These are phyloP conservation scores for Xylaria sp. DNA, from an alignment of 2,329 filamentous ascomycete genomes.

Conservation along the genomic window DNA sequence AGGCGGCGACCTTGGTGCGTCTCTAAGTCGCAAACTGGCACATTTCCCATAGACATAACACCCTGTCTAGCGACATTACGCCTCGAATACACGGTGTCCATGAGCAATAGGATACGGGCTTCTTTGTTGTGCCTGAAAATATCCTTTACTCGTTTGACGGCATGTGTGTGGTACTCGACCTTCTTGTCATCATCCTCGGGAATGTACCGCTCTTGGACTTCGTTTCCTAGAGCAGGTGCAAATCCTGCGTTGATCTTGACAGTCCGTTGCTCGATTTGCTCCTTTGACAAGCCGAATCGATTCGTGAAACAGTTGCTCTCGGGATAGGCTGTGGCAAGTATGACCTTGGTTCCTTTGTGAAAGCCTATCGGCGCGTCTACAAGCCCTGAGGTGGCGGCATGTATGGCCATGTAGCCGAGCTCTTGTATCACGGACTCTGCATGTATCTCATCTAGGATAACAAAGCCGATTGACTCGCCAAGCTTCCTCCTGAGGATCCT, in stretches of 20 bases:
- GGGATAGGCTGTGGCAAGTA: background rate
- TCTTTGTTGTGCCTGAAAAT: background rate
- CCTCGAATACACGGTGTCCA: background rate
- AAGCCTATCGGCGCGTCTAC: background rate
- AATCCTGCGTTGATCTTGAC: background rate
- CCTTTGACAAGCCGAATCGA: background rate
- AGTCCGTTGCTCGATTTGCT: background rate
- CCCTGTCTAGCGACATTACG: background rate
- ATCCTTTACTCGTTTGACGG: background rate
- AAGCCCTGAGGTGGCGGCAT: background rate
- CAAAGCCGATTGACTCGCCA: background rate
- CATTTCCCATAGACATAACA: fast-evolving
- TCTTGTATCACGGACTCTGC: background rate
- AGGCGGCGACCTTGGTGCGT: background rate
- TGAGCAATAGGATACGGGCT: background rate
- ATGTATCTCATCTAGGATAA: background rate
- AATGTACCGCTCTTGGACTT: background rate
- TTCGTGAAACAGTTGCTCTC: background rate
- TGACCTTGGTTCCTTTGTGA: background rate
- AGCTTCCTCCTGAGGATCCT: too few species aligned
- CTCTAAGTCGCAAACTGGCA: background rate
- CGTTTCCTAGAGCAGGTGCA: background rate
- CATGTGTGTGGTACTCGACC: background rate
- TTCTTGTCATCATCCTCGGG: background rate
- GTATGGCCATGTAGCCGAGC: background rate